Percentiles rank a stretch among this genome's conserved stretches.
phyloP scores from a whole-genome alignment of 768 basidiomycete species.

The Xanthoconium stramineum region DNA sequence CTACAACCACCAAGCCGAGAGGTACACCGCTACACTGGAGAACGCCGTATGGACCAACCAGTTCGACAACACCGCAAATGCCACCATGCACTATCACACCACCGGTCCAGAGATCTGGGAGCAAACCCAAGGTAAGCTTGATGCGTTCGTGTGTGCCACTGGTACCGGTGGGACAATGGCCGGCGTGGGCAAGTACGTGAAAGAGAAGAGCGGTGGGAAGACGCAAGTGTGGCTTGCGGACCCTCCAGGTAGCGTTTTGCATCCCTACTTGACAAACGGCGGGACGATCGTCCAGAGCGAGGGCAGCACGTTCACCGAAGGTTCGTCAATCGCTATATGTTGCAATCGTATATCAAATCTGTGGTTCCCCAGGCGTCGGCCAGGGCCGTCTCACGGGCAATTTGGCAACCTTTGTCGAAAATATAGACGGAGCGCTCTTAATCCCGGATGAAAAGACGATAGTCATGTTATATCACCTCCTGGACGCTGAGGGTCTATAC shows the following conservation, averaged over 20 bases:
- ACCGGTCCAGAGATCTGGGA: slow-evolving; percentile 98
- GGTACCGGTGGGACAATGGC: slow-evolving; percentile 97
- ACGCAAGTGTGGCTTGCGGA: slow-evolving; percentile 94
- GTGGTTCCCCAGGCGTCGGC: slow-evolving; percentile 69
- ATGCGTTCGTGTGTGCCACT: slow-evolving; percentile 90
- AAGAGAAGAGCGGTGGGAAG: slow-evolving; percentile 74
- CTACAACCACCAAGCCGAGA: slow-evolving; percentile 97
- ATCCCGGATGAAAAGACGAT: slow-evolving; percentile 89
- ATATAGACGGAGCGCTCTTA: slow-evolving; percentile 81
- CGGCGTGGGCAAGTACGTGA: slow-evolving; percentile 79
- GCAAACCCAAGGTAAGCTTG: slow-evolving; percentile 73
- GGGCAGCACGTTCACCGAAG: slow-evolving; percentile 90
- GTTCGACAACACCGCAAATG: slow-evolving; percentile 97
- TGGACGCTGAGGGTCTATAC: slow-evolving; percentile 92
- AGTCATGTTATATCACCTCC: slow-evolving; percentile 87
- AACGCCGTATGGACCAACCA: slow-evolving; percentile 98
- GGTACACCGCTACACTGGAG: slow-evolving; percentile 65
- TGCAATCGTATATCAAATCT: neutral
- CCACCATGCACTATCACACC: slow-evolving; percentile 78
- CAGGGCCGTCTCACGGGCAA: slow-evolving; percentile 96
- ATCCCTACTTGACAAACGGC: slow-evolving; percentile 78
- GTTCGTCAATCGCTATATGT: slow-evolving; percentile 33
- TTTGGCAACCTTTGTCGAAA: slow-evolving; percentile 73
- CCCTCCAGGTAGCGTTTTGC: slow-evolving; percentile 91
- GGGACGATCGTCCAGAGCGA: slow-evolving; percentile 70